Evolutionary conservation across 257 asterid species (phyloP).

Genomic region (Handroanthus guayacan): DNA sequence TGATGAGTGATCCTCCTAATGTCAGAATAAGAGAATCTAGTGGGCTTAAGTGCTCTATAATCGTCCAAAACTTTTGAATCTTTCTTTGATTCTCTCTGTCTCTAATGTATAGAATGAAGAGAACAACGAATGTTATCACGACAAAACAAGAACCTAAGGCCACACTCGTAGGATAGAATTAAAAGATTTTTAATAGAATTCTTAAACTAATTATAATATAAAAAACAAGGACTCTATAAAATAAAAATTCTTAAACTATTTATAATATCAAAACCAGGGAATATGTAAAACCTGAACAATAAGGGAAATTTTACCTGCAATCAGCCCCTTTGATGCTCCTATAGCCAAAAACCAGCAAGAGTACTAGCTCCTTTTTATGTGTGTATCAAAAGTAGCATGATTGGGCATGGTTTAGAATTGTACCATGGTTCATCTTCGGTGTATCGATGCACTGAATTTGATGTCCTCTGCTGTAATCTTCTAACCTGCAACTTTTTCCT

Average conservation of each 20-base stretch:
- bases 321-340: constrained; percentile 12
- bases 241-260: too few relatives aligned
- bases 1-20: constrained; percentile 48
- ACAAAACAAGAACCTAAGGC: constrained; percentile 28
- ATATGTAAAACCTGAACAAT: not conserved
- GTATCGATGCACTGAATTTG: constrained; percentile 26
- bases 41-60: constrained; percentile 39
- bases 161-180: not conserved
- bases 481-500: constrained; percentile 41
- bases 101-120: constrained; percentile 12
- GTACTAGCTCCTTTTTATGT: not conserved
- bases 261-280: not conserved
- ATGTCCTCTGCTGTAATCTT: constrained; percentile 6
- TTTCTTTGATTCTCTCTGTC: constrained; percentile 27
- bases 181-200: too few relatives aligned
- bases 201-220: too few relatives aligned
- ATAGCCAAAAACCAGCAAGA: not conserved
- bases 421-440: constrained; percentile 11
- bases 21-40: constrained; percentile 43
- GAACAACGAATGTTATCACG: constrained; percentile 9
- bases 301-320: constrained; percentile 28
- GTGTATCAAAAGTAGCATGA: not conserved
- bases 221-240: too few relatives aligned
- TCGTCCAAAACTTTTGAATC: constrained; percentile 41
- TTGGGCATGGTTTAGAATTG: not conserved